phyloP scores from a whole-genome alignment of 805 yeast genomes.

The Metschnikowia dekortorum region DNA sequence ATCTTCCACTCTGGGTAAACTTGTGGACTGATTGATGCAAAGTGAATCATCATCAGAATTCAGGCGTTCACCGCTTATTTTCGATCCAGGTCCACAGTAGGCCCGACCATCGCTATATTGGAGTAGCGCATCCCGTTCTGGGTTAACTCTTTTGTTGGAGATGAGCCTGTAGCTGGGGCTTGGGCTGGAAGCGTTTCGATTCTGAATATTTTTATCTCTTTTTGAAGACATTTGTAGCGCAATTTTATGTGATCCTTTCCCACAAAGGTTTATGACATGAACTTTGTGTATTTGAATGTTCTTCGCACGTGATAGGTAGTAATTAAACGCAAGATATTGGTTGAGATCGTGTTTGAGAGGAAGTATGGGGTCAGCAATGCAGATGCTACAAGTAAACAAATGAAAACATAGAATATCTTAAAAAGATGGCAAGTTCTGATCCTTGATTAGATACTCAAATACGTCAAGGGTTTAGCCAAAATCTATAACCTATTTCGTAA shows the following conservation, averaged over 20 bases:
- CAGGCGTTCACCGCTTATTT: not conserved
- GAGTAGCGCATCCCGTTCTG: conserved; percentile 12
- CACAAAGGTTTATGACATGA: not conserved
- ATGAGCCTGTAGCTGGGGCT: conserved; percentile 16
- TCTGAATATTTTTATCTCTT: not conserved
- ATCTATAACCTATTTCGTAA: too few relatives aligned
- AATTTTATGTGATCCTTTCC: not conserved
- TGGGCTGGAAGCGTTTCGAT: conserved; percentile 1
- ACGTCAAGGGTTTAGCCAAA: too few relatives aligned
- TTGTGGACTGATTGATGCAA: not conserved
- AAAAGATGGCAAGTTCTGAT: not conserved
- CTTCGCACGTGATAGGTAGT: conserved; percentile 2
- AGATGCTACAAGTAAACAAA: not conserved
- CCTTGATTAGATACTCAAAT: too few relatives aligned
- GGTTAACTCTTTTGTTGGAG: conserved; percentile 19
- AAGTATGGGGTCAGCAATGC: not conserved
- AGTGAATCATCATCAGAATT: conserved; percentile 12
- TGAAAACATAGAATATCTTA: not conserved
- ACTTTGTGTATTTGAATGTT: not conserved
- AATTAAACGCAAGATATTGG: conserved; percentile 1
- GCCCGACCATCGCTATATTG: not conserved
- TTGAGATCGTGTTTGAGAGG: not conserved
- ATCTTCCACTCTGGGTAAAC: not conserved
- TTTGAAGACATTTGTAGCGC: not conserved
- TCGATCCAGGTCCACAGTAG: not conserved